Base-by-base conservation (phyloP, 2,329 filamentous ascomycete genomes). In the Phaeoacremonium minimum region DNA sequence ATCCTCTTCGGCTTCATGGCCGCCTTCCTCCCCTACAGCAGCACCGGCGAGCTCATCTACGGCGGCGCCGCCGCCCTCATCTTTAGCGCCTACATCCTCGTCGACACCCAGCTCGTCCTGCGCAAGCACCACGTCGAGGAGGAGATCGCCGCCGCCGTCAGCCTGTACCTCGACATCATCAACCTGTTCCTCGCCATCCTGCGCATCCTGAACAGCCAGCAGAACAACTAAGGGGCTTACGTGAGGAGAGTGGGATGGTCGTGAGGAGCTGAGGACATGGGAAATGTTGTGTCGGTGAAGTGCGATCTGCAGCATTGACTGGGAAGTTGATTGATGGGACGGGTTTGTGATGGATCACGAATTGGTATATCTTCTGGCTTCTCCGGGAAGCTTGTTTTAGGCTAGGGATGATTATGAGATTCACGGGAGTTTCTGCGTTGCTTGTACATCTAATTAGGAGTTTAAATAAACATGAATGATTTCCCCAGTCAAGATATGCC, bases 141-240 rank as follows among this genome's bases (percentile, higher is more conserved):
- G 75, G 90, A 96, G 72, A 96, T 97, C 58, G 89, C 90, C 6
- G 91, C 91, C 33, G 83, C 87, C 8, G 95, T 98, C 62, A 93
- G 87, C 57, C 75, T 98, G 33, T 98, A 98, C 61, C 76, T 98
- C 33, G 91, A 97, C 61, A 82, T 97, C 46, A 87, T 97, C 71
- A 98, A 98, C 75, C 65, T 98, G 48, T 98, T 98, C 79, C 73
- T 98, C 48, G 85, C 88, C 36, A 98, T 98, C 55, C 72, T 98
- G 56, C 78, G 93, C 56, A 97, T 98, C 51, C 72, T 98, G 55
- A 98, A 98, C 73, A 94, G 85, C 69, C 87, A 95, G 73, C 84
- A 81, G 58, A 91, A 95, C 66, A 94, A 96, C 75, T 97, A 81
- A 55, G 43, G 12, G 22, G 18, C 11, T 9, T 13, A n/a, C n/a